phyloP scores from a whole-genome alignment of 1,284 basidiomycete species.

The Amylostereum areolatum region DNA sequence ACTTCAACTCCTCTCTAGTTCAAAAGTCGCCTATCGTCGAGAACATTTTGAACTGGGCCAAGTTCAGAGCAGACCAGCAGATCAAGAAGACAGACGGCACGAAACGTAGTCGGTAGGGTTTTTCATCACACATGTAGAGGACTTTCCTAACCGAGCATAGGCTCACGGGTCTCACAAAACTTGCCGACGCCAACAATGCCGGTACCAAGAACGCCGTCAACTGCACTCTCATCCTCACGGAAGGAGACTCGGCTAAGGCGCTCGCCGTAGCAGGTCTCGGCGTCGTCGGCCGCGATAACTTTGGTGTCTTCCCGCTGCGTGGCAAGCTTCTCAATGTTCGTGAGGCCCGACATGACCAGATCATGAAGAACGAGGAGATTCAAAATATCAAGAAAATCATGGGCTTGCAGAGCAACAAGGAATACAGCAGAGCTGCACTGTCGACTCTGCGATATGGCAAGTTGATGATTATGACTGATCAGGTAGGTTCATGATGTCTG shows the following conservation, averaged over 20 bases:
- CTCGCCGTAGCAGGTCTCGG: slow-evolving; percentile 92
- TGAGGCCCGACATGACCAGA: slow-evolving; percentile 92
- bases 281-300: slow-evolving; percentile 95
- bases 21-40: slow-evolving; percentile 90
- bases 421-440: slow-evolving; percentile 60
- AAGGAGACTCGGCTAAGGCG: slow-evolving; percentile 99
- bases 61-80: slow-evolving; percentile 94
- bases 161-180: slow-evolving; percentile 87
- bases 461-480: slow-evolving; percentile 99
- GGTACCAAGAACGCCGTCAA: slow-evolving; percentile 77
- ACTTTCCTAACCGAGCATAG: slow-evolving; percentile 29
- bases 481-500: slow-evolving; percentile 43
- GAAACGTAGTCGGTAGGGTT: slow-evolving; percentile 77
- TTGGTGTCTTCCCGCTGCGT: slow-evolving; percentile 95
- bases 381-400: slow-evolving; percentile 98
- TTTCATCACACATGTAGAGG: background rate
- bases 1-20: slow-evolving; percentile 41
- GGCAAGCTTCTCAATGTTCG: slow-evolving; percentile 98
- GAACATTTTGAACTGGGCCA: slow-evolving; percentile 91
- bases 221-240: slow-evolving; percentile 96
- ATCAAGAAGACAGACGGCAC: slow-evolving; percentile 96
- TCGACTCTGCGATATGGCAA: slow-evolving; percentile 86
- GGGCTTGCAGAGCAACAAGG: slow-evolving; percentile 92
- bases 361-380: slow-evolving; percentile 98
- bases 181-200: slow-evolving; percentile 97